Base-by-base conservation (phyloP, 441 rosid genomes). In the Croton laevigatus region DNA sequence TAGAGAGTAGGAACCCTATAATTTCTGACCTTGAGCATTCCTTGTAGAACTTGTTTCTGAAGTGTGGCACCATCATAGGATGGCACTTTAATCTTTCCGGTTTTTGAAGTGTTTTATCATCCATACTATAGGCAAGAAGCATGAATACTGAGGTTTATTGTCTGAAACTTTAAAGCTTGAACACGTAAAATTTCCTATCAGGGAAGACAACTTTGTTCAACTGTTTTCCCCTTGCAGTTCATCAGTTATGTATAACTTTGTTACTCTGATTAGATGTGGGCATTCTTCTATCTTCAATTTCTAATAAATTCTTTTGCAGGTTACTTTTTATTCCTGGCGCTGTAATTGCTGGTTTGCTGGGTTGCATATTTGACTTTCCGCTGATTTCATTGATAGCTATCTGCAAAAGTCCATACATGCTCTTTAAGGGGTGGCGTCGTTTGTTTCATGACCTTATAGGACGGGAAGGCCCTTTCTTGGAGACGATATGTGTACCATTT, bases 391-490 rank as follows among this genome's bases (percentile, higher is more conserved):
- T 91, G 44, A 32, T 90, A 62, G 96, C 99, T 68, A 46, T 88
- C 13, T 90, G 44, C 79, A 92, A 94, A 82, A 88, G 99, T 76
- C 93, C 94, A 0, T 89, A 82, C 83, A 94, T 94, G 98, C 81
- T 94, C 75, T 84, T 91, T 66, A 92, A 92, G 79, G 99, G 99
- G 34, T 94, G 98, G 99, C 88, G 73, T 59, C 96, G 94, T 48
- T 75, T 94, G 83, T 89, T 89, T 83, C 98, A 88, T 52, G 99
- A 94, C 78, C 98, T 95, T 34, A 80, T 88, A 61, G 99, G 99
- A 44, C 90, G 99, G 78, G 97, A 95, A 88, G 99, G 98, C 59
- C 99, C 98, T 51, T 95, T 92, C 86, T 85, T 95, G 86, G 99
- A 95, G 77, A 90, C 96, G 4, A 87, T 95, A 79, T 95, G 99